phyloP scores from a whole-genome alignment of 495 filamentous ascomycete genomes.

The Penicillium atrosanguineum region DNA sequence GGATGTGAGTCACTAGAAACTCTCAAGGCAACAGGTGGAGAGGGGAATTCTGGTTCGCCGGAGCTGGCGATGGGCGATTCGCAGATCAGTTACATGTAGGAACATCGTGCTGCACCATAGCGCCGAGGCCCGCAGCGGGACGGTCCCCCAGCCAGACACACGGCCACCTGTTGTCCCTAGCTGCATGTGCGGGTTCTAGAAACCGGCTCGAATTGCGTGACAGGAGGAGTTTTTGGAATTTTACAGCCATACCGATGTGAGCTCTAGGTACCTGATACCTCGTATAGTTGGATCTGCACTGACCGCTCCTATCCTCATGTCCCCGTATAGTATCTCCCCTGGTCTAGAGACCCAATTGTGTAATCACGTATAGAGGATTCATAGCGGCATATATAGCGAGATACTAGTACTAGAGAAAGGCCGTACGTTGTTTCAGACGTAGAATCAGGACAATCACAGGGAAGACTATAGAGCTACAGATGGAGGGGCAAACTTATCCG shows the following conservation, averaged over 20 bases:
- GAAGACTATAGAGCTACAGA: background rate
- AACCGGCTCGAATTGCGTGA: constrained; percentile 22
- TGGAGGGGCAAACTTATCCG: constrained; percentile 13
- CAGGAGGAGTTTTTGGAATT: background rate
- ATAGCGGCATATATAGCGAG: too few species aligned
- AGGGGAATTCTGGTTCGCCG: background rate
- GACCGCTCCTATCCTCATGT: too few species aligned
- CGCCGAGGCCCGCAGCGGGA: constrained; percentile 19
- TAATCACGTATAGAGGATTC: too few species aligned
- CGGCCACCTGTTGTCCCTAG: background rate
- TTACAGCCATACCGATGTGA: background rate
- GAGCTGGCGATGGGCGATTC: constrained; percentile 8
- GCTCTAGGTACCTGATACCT: background rate
- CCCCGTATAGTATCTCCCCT: too few species aligned
- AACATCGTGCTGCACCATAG: background rate
- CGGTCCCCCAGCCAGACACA: constrained; percentile 11
- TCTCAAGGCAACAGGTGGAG: background rate
- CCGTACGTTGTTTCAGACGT: too few species aligned
- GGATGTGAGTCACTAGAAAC: background rate
- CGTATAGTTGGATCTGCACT: background rate
- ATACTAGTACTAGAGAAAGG: too few species aligned
- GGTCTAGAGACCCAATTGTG: too few species aligned
- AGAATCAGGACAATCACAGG: too few species aligned
- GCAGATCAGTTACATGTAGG: constrained; percentile 11
- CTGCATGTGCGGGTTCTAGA: constrained; percentile 24